phyloP scores from a whole-genome alignment of 2,329 filamentous ascomycete species.

The Aureobasidium sp. region DNA sequence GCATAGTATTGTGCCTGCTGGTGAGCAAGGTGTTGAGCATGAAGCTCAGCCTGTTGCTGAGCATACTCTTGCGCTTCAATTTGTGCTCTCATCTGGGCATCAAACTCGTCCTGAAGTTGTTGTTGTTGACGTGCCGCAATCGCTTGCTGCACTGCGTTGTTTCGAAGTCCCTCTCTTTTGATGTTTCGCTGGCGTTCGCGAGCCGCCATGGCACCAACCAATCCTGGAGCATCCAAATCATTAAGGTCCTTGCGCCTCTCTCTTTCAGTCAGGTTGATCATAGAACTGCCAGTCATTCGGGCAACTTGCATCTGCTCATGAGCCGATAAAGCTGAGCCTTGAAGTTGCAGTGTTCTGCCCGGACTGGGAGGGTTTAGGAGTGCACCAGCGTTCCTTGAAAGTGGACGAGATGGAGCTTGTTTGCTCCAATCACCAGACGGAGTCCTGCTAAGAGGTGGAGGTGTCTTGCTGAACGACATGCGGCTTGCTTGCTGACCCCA shows the following conservation, averaged over 20 bases:
- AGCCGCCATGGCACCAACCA: slow-evolving; percentile 71
- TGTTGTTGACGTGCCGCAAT: slow-evolving; percentile 49
- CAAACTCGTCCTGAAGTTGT: slow-evolving; percentile 23
- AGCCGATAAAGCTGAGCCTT: slow-evolving; percentile 61
- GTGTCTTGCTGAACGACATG: slow-evolving; percentile 13
- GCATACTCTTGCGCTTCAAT: slow-evolving; percentile 29
- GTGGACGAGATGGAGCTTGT: slow-evolving; percentile 29
- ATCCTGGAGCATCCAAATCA: slow-evolving; percentile 33
- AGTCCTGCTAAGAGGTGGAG: slow-evolving; percentile 23
- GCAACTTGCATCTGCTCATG: slow-evolving; percentile 86
- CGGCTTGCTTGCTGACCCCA: slow-evolving; percentile 28
- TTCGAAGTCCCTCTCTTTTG: slow-evolving; percentile 57
- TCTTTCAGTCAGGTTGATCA: slow-evolving; percentile 57
- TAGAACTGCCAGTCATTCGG: slow-evolving; percentile 65
- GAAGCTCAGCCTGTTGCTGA: slow-evolving; percentile 19
- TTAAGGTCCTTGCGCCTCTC: slow-evolving; percentile 24
- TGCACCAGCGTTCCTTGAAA: slow-evolving; percentile 50
- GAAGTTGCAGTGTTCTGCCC: slow-evolving; percentile 24
- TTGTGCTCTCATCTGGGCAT: slow-evolving; percentile 30
- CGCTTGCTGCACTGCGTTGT: slow-evolving; percentile 60
- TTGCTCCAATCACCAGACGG: slow-evolving; percentile 21
- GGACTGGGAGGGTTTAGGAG: slow-evolving; percentile 34
- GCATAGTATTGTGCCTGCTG: slow-evolving; percentile 22
- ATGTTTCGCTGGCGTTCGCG: slow-evolving; percentile 70
- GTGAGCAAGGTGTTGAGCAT: slow-evolving; percentile 14